Evolutionary conservation across 2,329 filamentous ascomycete species (phyloP).

Genomic region (Nemania sp.): DNA sequence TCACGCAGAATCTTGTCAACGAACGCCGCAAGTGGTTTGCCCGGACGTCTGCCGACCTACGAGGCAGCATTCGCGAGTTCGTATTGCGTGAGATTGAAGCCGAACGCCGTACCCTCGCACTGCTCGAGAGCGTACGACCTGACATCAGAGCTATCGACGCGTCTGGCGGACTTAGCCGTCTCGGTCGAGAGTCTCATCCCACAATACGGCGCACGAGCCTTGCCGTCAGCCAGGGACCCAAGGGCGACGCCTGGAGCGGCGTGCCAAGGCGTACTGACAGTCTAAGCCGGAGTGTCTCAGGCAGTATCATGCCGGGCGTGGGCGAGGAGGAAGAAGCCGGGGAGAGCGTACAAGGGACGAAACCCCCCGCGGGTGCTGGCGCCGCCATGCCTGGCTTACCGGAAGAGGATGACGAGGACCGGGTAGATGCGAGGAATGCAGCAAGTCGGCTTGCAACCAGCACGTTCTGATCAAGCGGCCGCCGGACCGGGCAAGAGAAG

Average conservation of each 20-base stretch:
- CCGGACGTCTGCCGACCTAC: slow-evolving; percentile 81
- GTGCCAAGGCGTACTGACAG: slow-evolving; percentile 82
- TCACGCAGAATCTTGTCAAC: slow-evolving; percentile 84
- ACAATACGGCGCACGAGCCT: slow-evolving; percentile 73
- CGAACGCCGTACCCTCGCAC: slow-evolving; percentile 86
- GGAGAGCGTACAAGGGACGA: slow-evolving; percentile 48
- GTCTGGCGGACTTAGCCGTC: slow-evolving; percentile 83
- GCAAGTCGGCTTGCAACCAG: slow-evolving; percentile 91
- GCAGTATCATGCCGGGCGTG: slow-evolving; percentile 74
- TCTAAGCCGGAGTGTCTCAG: slow-evolving; percentile 76
- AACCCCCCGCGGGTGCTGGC: slow-evolving; percentile 45
- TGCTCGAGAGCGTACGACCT: slow-evolving; percentile 89
- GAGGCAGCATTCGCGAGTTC: slow-evolving; percentile 85
- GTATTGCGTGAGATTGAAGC: slow-evolving; percentile 94
- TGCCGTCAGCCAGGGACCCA: slow-evolving; percentile 88
- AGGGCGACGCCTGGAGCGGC: slow-evolving; percentile 98
- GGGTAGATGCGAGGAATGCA: slow-evolving; percentile 93
- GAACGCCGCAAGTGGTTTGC: slow-evolving; percentile 92
- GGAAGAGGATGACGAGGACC: slow-evolving; percentile 89
- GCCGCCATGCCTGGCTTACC: slow-evolving; percentile 61
- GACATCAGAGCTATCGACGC: slow-evolving; percentile 93
- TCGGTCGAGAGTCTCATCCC: slow-evolving; percentile 88
- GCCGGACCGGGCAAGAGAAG: slow-evolving; percentile 8
- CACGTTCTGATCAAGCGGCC: slow-evolving; percentile 70
- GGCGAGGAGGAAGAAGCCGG: slow-evolving; percentile 63